A percentile compares a stretch with the other conserved stretches of the same genome.
These are phyloP conservation scores for Pythium aphanidermatum DNA, from an alignment of 352 stramenopile species.

Conservation along the genomic window DNA sequence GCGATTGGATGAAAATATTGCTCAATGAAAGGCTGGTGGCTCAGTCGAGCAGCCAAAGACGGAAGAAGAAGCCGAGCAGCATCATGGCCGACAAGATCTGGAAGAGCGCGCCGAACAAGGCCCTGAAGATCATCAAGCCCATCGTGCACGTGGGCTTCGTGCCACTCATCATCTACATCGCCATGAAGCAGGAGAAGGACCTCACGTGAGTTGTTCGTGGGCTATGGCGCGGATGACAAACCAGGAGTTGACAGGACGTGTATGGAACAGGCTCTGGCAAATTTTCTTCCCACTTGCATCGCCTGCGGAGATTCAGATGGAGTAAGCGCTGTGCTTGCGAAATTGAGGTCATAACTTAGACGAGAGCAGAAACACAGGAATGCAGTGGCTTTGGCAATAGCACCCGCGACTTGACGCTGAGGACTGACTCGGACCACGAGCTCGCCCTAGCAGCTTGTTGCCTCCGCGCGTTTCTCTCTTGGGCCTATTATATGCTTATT, in stretches of 20 bases:
- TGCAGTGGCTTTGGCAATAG: no score
- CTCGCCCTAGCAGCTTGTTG: no score
- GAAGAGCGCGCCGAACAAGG: conserved; percentile 70
- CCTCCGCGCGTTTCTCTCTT: no score
- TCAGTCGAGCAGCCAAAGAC: not conserved
- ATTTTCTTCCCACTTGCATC: conserved; percentile 71
- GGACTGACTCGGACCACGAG: no score
- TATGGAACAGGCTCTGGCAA: conserved; percentile 48
- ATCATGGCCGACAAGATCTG: conserved; percentile 54
- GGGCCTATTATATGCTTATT: no score
- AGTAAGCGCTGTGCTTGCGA: no score
- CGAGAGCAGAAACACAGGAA: no score
- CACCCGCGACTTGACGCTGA: no score
- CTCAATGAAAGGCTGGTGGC: conserved; percentile 13
- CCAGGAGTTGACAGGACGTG: not conserved
- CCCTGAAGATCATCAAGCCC: conserved; percentile 78
- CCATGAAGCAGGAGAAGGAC: conserved; percentile 67
- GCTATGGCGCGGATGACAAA: not conserved
- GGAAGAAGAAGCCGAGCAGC: not conserved
- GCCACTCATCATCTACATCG: conserved; percentile 75
- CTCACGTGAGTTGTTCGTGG: conserved; percentile 42
- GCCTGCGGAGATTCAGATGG: conserved; percentile 49
- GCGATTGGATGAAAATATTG: conserved; percentile 11
- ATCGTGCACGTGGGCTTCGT: conserved; percentile 81
- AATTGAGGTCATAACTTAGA: no score